Percentiles rank a stretch among this genome's conserved stretches.
phyloP scores from a whole-genome alignment of 2,329 filamentous ascomycete genomes.

The Eutypella sp. region DNA sequence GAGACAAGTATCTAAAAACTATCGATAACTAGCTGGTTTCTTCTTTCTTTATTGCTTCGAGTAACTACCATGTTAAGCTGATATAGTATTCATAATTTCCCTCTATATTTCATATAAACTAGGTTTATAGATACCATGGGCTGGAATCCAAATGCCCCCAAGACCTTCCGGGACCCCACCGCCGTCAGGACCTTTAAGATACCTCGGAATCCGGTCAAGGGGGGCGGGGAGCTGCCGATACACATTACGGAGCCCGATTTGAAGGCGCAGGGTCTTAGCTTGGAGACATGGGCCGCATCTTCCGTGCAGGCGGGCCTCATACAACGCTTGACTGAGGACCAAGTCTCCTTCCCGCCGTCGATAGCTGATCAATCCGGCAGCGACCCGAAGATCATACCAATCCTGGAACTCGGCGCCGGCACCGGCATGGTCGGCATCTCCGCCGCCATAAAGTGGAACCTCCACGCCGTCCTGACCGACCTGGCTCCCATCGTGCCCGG shows the following conservation, averaged over 20 bases:
- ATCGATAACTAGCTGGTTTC: too few species aligned
- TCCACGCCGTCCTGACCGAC: constrained; percentile 28
- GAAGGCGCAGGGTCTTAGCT: constrained; percentile 27
- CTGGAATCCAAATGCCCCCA: neutral
- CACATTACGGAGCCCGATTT: constrained; percentile 10
- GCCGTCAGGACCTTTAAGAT: constrained; percentile 1
- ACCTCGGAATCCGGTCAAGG: neutral
- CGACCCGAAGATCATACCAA: constrained; percentile 10
- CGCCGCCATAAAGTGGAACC: constrained; percentile 25
- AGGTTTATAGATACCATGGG: neutral
- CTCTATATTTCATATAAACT: too few species aligned
- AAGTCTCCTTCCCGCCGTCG: constrained; percentile 4
- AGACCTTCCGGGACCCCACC: neutral
- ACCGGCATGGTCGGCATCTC: constrained; percentile 32
- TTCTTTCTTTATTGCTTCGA: too few species aligned
- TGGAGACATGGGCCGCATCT: constrained; percentile 34
- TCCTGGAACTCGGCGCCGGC: constrained; percentile 33
- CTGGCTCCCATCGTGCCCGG: constrained; percentile 27
- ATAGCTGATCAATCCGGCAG: constrained; percentile 2
- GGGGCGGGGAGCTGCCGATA: neutral
- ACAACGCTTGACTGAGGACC: constrained; percentile 22
- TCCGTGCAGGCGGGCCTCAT: constrained; percentile 29
- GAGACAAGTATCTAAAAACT: too few species aligned
- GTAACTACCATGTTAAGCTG: too few species aligned
- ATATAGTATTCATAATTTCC: too few species aligned